These are phyloP conservation scores for Wickerhamiella dianesei DNA, from an alignment of 805 yeast species.

Conservation along the genomic window DNA sequence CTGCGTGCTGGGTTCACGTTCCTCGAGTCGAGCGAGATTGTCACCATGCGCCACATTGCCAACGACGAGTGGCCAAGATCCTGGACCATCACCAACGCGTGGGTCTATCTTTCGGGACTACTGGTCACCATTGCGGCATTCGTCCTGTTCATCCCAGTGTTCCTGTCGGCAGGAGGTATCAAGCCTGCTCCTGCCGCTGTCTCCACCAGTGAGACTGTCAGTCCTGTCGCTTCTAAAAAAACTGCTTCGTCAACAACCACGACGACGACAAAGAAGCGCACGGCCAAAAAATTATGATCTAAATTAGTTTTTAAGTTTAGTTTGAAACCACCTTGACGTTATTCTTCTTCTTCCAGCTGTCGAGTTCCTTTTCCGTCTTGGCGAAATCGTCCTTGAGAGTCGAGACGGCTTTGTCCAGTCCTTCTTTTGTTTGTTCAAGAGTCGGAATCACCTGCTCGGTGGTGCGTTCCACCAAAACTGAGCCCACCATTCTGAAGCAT, in stretches of 20 bases:
- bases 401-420: constrained; percentile 31
- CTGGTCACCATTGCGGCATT: constrained; percentile 58
- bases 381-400: constrained; percentile 30
- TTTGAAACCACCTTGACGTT: constrained; percentile 35
- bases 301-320: constrained; percentile 2
- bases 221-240: background rate
- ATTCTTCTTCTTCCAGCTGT: constrained; percentile 37
- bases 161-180: constrained; percentile 26
- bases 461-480: constrained; percentile 71
- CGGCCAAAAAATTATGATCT: background rate
- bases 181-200: background rate
- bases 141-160: constrained; percentile 61
- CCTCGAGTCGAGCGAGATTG: constrained; percentile 50
- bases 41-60: constrained; percentile 85
- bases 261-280: background rate
- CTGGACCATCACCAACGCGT: constrained; percentile 84
- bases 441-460: constrained; percentile 64
- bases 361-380: constrained; percentile 31
- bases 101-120: constrained; percentile 76
- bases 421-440: constrained; percentile 41
- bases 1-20: constrained; percentile 63
- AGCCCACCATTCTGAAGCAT: constrained; percentile 89
- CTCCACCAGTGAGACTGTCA: background rate
- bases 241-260: background rate
- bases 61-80: constrained; percentile 89